Percentiles rank a stretch among this genome's conserved stretches.
Evolutionary conservation across 345 rosid species (phyloP).

Genomic region (Salix purpurea): DNA sequence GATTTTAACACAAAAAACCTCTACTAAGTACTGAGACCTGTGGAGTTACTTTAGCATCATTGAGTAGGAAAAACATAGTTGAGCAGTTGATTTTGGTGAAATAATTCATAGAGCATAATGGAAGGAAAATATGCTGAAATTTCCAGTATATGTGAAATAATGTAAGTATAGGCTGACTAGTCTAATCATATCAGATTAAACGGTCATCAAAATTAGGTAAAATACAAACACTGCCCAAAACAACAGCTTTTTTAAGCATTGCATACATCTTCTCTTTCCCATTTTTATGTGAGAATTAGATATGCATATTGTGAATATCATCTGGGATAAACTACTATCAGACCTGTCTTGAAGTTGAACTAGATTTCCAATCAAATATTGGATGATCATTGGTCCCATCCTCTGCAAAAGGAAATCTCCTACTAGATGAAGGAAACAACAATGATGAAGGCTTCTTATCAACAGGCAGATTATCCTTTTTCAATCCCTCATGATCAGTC

Average conservation of each 20-base stretch:
- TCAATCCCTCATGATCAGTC: slow-evolving; percentile 54
- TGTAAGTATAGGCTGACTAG: neutral
- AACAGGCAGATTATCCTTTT: slow-evolving; percentile 43
- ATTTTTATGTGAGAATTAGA: neutral
- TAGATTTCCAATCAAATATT: slow-evolving; percentile 73
- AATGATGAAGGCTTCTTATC: slow-evolving; percentile 70
- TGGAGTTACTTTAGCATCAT: neutral
- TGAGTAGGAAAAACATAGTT: neutral
- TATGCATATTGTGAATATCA: neutral
- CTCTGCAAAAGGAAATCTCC: slow-evolving; percentile 62
- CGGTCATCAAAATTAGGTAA: neutral
- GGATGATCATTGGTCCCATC: slow-evolving; percentile 62
- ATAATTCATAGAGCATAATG: neutral
- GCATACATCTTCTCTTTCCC: neutral
- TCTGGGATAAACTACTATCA: slow-evolving; percentile 11
- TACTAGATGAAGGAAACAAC: slow-evolving; percentile 63
- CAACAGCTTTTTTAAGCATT: neutral
- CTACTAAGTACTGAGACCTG: neutral
- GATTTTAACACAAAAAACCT: neutral
- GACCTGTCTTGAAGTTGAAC: slow-evolving; percentile 73
- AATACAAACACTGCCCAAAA: neutral
- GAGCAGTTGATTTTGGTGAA: slow-evolving; percentile 4
- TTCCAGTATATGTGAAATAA: neutral
- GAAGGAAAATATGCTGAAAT: neutral
- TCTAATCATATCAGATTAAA: neutral